phyloP scores from a whole-genome alignment of 257 asterid species.

The Solanum appendiculatum region DNA sequence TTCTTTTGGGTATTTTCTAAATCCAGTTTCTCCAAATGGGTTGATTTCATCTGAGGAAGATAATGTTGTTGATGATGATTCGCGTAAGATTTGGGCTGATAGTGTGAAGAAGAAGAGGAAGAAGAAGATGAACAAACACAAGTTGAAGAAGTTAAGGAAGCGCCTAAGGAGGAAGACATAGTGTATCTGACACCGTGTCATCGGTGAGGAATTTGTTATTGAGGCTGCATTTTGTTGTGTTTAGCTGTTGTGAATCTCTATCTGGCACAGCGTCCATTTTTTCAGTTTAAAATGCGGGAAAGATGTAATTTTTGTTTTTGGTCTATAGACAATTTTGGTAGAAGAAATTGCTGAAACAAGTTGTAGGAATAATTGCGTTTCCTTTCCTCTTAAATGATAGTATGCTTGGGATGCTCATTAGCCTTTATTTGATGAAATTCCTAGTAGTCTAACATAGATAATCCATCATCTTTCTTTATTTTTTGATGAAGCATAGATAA shows the following conservation, averaged over 20 bases:
- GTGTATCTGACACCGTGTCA: background rate
- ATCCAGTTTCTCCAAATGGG: constrained; percentile 26
- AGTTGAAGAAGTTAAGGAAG: constrained; percentile 73
- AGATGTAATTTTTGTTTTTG: background rate
- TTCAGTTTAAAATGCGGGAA: background rate
- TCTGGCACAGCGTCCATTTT: background rate
- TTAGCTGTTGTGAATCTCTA: background rate
- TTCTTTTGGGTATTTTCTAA: constrained; percentile 39
- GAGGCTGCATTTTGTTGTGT: background rate
- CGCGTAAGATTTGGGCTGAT: constrained; percentile 50
- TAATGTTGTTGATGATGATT: constrained; percentile 23
- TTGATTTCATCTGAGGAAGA: constrained; percentile 11
- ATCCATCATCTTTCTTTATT: background rate
- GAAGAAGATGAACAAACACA: constrained; percentile 89
- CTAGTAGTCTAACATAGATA: background rate
- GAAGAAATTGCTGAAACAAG: background rate
- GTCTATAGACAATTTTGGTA: background rate
- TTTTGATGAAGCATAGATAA: background rate
- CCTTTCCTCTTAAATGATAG: background rate
- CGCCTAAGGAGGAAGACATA: constrained; percentile 43
- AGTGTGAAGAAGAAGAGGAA: constrained; percentile 91
- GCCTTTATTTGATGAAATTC: background rate
- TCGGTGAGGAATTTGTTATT: constrained; percentile 1
- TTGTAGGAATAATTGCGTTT: background rate
- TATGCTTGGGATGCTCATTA: background rate